phyloP scores from a whole-genome alignment of 257 asterid genomes.

The Pogostemon cablin region DNA sequence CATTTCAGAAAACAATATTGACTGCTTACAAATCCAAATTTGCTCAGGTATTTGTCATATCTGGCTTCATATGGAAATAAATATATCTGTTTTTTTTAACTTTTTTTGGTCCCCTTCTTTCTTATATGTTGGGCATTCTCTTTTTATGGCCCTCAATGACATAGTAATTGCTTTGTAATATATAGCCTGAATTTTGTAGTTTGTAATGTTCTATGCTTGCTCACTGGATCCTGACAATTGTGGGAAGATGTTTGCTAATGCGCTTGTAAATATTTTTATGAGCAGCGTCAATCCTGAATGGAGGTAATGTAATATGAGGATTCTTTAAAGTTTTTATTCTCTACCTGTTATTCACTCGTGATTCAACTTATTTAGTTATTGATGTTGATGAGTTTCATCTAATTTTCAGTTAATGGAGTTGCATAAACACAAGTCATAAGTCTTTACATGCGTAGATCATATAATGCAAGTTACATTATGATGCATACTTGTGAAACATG shows the following conservation, averaged over 20 bases:
- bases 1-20: constrained; percentile 82
- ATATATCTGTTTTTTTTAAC: not conserved
- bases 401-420: not conserved
- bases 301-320: constrained; percentile 55
- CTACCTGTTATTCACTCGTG: not conserved
- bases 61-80: not conserved
- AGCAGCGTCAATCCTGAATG: constrained; percentile 50
- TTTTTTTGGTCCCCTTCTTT: not conserved
- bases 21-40: constrained; percentile 88
- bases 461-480: constrained; percentile 10
- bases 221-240: constrained; percentile 90
- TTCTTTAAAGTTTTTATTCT: constrained; percentile 22
- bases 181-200: constrained; percentile 52
- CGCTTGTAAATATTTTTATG: constrained; percentile 58
- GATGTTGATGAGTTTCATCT: constrained; percentile 14
- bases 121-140: constrained; percentile 15
- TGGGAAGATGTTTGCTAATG: constrained; percentile 59
- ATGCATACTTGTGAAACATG: constrained; percentile 5
- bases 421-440: not conserved
- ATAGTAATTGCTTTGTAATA: constrained; percentile 3
- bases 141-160: constrained; percentile 16
- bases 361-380: constrained; percentile 1
- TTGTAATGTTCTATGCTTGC: constrained; percentile 91
- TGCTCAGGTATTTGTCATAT: constrained; percentile 68
- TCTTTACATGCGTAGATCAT: not conserved